Evolutionary conservation across 306 rosid species (phyloP), one percentile per base, ranked within the genome.

Genomic region (Vigna unguiculata): DNA sequence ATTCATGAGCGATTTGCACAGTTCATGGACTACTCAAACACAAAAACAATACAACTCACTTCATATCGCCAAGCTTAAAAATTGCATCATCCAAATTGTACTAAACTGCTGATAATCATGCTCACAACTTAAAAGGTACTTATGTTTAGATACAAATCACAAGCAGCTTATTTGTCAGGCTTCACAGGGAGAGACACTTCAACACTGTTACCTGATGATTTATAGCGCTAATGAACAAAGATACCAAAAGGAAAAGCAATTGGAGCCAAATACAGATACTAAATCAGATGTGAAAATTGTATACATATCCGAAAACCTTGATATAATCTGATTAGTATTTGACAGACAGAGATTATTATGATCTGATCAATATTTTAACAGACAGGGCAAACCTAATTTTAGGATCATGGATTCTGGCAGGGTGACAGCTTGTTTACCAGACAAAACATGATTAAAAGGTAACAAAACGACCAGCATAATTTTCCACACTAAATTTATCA

Each of bases 171-270:
- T 17, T 49, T 43, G 72, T 43, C 28, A 64, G 64, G 30, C 34
- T 65, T 77, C 8, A 7, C 53, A 16, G 9, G 14, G 51, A 61
- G 71, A 76, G 41, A 77, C 51, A 24, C 71, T 43, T 54, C 71
- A 63, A 57, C 62, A 71, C 48, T 60, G 41, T 24, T 52, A 11
- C 72, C 9, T 36, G 48, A 75, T 51, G 14, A 81, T 60, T 30
- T 22, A 70, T 70, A 45, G 54, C 32, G 70, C 46, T 71, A 25
- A 40, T 8, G 17, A 54, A 47, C n/a, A 32, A 64, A 55, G 74
- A 76, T 7, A 24, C 11, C 48, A 49, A 22, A 40, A 20, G 22
- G 55, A n/a, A 17, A 45, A 55, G 40, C 7, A 54, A 16, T 34
- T 71, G 58, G 72, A 7, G 41, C 22, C 34, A 70, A 14, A 43